Base-by-base conservation (phyloP, 2,329 filamentous ascomycete genomes). In the Trichoderma pleuroti region DNA sequence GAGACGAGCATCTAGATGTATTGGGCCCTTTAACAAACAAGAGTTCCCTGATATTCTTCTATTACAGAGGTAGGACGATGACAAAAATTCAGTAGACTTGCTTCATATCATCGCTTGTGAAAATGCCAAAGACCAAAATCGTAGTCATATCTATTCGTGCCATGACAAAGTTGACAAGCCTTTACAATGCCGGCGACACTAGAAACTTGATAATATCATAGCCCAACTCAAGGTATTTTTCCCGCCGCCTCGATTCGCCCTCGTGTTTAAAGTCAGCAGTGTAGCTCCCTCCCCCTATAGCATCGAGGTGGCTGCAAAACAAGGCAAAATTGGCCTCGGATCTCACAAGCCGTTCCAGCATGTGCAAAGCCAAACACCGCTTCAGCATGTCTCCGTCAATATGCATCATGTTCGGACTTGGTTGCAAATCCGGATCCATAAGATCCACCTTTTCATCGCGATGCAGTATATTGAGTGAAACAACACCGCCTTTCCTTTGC, bases 351-450 rank as follows among this genome's bases (percentile, higher is more conserved):
- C 75, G 74, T 74, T 86, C 84, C 24, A 90, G 75, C 0, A 78
- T 79, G 36, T 82, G 81, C 21, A 77, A 80, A 21, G 86, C 80
- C 12, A 90, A 74, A 71, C 89, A 86, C 8, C 85, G 83, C 71
- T 82, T 81, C 54, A 93, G 78, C 42, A 92, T 81, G 74, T 93
- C 90, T 0, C 91, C 91, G 72, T 93, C 85, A 4, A 93, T 83
- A 70, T 93, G 90, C 85, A 88, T 88, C 71, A 82, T 83, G 46
- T 83, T 83, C 2, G 82, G 82, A 11, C 80, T 78, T 7, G 76
- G 72, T 28, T 78, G 77, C 9, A 85, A 83, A 71, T 87, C 84
- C 2, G 72, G 39, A 12, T 71, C 57, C 60, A 62, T 56, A 10
- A 70, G 64, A 4, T 72, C 76, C 16, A 79, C 74, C 10, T 73